phyloP scores from a whole-genome alignment of 768 basidiomycete genomes.

The Mycena amicta region DNA sequence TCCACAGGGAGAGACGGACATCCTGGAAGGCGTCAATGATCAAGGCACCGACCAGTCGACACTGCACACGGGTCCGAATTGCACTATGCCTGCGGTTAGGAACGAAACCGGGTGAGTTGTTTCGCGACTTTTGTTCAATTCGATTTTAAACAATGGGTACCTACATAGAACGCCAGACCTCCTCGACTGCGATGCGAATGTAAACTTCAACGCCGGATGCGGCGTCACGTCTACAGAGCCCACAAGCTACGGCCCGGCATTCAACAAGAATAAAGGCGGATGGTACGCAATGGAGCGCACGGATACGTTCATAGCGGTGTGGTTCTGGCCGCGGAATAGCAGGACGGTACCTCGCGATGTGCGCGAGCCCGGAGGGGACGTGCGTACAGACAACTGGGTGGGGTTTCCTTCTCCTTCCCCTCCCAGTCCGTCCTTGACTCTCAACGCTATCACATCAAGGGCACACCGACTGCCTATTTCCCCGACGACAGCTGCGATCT shows the following conservation, averaged over 20 bases:
- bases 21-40: slow-evolving; percentile 63
- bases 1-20: slow-evolving; percentile 47
- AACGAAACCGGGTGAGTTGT: neutral
- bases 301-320: slow-evolving; percentile 52
- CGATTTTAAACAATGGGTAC: neutral
- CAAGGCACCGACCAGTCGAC: slow-evolving; percentile 52
- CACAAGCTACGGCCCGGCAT: neutral
- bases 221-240: neutral
- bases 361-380: slow-evolving; percentile 27
- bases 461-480: slow-evolving; percentile 58
- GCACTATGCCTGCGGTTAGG: neutral
- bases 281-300: slow-evolving; percentile 60
- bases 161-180: neutral
- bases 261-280: neutral
- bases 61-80: slow-evolving; percentile 49
- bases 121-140: neutral
- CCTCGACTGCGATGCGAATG: neutral
- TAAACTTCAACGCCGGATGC: neutral
- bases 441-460: no score
- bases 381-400: slow-evolving; percentile 49
- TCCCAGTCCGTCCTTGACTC: no score
- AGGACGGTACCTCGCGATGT: slow-evolving; percentile 44
- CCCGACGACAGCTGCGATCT: slow-evolving; percentile 64
- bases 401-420: no score
- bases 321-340: slow-evolving; percentile 61